These are phyloP conservation scores for Nepenthes alata DNA, from an alignment of 179 eudicot genomes.

Conservation along the genomic window DNA sequence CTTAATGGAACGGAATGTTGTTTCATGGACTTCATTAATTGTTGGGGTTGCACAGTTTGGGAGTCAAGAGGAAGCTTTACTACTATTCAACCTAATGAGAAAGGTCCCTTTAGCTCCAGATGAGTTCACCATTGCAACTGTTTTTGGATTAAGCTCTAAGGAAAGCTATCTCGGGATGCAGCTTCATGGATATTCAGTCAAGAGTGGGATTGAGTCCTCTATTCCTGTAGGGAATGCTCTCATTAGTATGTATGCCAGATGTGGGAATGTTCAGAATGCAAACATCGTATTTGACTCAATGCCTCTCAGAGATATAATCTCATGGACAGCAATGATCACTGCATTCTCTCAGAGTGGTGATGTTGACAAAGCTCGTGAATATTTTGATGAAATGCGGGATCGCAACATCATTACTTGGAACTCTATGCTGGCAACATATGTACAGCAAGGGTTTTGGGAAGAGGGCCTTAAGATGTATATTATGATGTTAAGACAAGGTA, in stretches of 20 bases:
- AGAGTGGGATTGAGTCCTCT: slow-evolving; percentile 19
- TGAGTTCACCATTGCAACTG: slow-evolving; percentile 20
- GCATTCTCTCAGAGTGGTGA: slow-evolving; percentile 38
- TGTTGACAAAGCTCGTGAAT: slow-evolving; percentile 11
- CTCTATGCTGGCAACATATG: slow-evolving; percentile 15
- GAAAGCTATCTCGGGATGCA: slow-evolving; percentile 17
- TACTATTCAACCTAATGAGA: slow-evolving; percentile 23
- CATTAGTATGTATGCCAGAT: slow-evolving; percentile 32
- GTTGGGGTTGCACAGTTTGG: slow-evolving; percentile 13
- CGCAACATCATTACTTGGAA: slow-evolving; percentile 18
- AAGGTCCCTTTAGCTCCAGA: slow-evolving; percentile 19
- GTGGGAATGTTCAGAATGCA: slow-evolving; percentile 24
- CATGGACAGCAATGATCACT: slow-evolving; percentile 44
- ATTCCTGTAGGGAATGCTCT: slow-evolving; percentile 27
- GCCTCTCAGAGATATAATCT: slow-evolving; percentile 32
- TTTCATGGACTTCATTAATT: slow-evolving; percentile 28
- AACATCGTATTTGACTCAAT: slow-evolving; percentile 25
- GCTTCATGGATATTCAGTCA: slow-evolving; percentile 23
- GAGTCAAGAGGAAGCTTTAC: slow-evolving; percentile 17
- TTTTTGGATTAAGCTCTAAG: slow-evolving; percentile 17
- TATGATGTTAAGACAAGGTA: slow-evolving; percentile 24
- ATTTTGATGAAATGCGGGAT: slow-evolving; percentile 17
- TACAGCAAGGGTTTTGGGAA: slow-evolving; percentile 12
- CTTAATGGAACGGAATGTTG: slow-evolving; percentile 13
- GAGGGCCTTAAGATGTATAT: slow-evolving; percentile 39